Evolutionary conservation across 2,329 filamentous ascomycete genomes (phyloP), one percentile per base, ranked within the genome.

Genomic region (Fusarium pilosicola): DNA sequence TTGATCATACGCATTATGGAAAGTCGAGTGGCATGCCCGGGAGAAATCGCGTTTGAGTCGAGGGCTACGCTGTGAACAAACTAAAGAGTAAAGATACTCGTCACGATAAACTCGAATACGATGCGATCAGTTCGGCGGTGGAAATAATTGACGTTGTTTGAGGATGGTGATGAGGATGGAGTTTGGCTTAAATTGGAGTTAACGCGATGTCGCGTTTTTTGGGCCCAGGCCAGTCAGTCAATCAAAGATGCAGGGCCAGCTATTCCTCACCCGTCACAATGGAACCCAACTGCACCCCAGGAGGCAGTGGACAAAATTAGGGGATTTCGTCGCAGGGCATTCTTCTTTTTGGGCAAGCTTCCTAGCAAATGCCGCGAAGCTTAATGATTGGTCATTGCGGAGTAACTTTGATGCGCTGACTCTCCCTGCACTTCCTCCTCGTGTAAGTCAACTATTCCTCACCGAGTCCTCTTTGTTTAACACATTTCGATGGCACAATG

Each of bases 1-100:
- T 97, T 97, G 84, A 97, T 94, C 85, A 98, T 90, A 86, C 91
- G 92, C 93, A 96, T 95, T 67, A 70, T 79, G 77, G 63, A 51
- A 63, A 71, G 58, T 66, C 62, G 63, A 77, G 65, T 72, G 59
- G 68, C 75, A 78, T 77, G 70, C 73, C 68, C 76, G 36, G 51
- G 39, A 59, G 54, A 51, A 59, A 73, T 66, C 64, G 57, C 46
- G 64, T 57, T 44, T 36, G 38, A 41, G 49, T 64, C 54, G 61
- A 69, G 28, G 61, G 28, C n/a, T 39, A 38, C 22, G 62, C 38
- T 28, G 39, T 34, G 48, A 45, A 45, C 45, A 38, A 58, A 64
- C 42, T 30, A 15, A 48, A 26, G 32, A 28, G 12, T 30, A 8
- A 15, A 14, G 45, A 22, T 49, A 57, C 45, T 26, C 26, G n/a